A percentile compares a stretch with the other conserved stretches of the same genome.
These are phyloP conservation scores for Platanthera zijinensis DNA, from an alignment of 106 monocot genomes.

Conservation along the genomic window DNA sequence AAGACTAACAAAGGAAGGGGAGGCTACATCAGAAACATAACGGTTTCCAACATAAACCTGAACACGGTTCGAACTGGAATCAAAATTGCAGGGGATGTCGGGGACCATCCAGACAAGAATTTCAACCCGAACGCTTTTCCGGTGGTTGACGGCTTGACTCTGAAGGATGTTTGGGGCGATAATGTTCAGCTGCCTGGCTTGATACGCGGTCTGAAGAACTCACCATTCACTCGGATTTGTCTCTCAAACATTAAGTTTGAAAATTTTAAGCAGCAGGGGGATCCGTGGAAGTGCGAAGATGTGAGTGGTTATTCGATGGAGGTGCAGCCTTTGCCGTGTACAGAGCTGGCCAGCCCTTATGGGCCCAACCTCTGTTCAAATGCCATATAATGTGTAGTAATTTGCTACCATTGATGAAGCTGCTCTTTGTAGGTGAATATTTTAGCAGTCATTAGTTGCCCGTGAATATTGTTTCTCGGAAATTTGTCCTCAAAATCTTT, in stretches of 20 bases:
- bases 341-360: conserved; percentile 15
- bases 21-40: conserved; percentile 33
- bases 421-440: too few relatives aligned
- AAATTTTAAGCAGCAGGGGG: neutral
- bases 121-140: conserved; percentile 25
- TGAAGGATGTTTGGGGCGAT: conserved; percentile 31
- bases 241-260: conserved; percentile 27
- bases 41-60: conserved; percentile 25
- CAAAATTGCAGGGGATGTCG: conserved; percentile 22
- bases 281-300: conserved; percentile 25
- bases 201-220: conserved; percentile 28
- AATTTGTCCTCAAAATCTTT: too few relatives aligned
- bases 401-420: too few relatives aligned
- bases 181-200: conserved; percentile 23
- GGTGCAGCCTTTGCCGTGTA: conserved; percentile 26
- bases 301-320: conserved; percentile 24
- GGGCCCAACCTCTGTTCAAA: conserved; percentile 8
- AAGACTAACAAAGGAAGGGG: conserved; percentile 28
- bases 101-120: conserved; percentile 33
- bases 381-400: too few relatives aligned
- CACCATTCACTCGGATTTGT: conserved; percentile 30
- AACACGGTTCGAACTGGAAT: conserved; percentile 20
- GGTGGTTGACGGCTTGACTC: conserved; percentile 20
- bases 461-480: too few relatives aligned
- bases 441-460: too few relatives aligned